A percentile compares a stretch with the other conserved stretches of the same genome.
phyloP scores from a whole-genome alignment of 441 rosid species.

The Syzygium malaccense region DNA sequence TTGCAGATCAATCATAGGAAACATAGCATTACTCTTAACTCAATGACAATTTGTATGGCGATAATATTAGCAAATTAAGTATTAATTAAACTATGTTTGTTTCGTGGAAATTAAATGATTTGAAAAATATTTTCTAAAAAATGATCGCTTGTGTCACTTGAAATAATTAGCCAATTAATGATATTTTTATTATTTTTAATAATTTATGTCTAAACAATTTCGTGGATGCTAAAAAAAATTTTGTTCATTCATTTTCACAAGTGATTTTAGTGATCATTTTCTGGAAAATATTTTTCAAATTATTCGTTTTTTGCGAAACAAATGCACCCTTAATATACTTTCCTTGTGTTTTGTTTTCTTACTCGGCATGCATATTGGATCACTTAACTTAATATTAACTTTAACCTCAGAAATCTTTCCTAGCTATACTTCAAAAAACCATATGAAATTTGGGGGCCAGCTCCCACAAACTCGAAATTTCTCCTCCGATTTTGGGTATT shows the following conservation, averaged over 20 bases:
- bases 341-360: neutral
- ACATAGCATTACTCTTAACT: neutral
- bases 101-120: neutral
- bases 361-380: neutral
- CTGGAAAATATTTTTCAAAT: neutral
- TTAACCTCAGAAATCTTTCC: neutral
- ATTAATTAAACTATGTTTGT: neutral
- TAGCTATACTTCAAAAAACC: no score
- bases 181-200: neutral
- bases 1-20: neutral
- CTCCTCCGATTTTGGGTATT: neutral
- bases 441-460: neutral
- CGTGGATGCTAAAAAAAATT: neutral
- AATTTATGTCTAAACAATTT: neutral
- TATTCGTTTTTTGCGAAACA: neutral
- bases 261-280: neutral
- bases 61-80: neutral
- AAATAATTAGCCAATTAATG: neutral
- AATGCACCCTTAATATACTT: neutral
- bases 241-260: neutral
- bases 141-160: neutral
- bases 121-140: neutral
- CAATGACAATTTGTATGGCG: neutral
- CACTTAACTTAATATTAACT: neutral
- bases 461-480: neutral